Base-by-base conservation (phyloP, 192 early-diverging fungal species). In the Backusella parvicylindrica region DNA sequence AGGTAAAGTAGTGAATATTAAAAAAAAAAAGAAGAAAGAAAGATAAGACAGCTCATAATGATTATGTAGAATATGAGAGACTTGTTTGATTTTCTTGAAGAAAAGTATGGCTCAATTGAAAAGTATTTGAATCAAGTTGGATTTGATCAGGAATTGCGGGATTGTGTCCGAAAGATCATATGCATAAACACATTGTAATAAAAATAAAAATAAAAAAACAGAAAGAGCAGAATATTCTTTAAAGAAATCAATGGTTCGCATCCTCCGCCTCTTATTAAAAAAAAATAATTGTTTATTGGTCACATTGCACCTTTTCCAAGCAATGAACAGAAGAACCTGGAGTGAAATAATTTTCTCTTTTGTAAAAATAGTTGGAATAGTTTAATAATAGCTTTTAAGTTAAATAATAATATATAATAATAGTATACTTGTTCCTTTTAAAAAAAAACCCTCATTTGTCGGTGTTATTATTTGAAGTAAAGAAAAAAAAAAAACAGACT, bases 1-100 rank as follows among this genome's bases (percentile, higher is more conserved):
- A 84, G 70, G 89, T 84, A 70, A 89, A 78, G 81, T 6, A 60
- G 0, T 15, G 8, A n/a, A 49, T 3, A 71, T 6, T 1, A 7
- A 56, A 12, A 56, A 1, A 9, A 15, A 12, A 7, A 37, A 7
- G 7, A 7, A 37, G 36, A 37, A 7, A 56, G 50, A 56, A 9
- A 67, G 4, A 67, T n/a, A 67, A 31, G n/a, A n/a, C 0, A 36
- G 6, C 26, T 35, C 6, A 23, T 56, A 23, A 60, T 9, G 12
- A 28, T 15, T 35, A 41, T 8, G 38, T 56, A 81, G 79, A 71
- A 43, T 73, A 81, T 81, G 79, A 28, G 40, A n/a, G 66, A 77
- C 3, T 35, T 74, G 8, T 73, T 81, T 33, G 18, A 65, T 1
- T 77, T 64, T 56, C 26, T 81, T 9, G 73, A 76, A 26, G 26